Conservation (phyloP, 169 alveolate species). For the Plasmodium vivax region DNA sequence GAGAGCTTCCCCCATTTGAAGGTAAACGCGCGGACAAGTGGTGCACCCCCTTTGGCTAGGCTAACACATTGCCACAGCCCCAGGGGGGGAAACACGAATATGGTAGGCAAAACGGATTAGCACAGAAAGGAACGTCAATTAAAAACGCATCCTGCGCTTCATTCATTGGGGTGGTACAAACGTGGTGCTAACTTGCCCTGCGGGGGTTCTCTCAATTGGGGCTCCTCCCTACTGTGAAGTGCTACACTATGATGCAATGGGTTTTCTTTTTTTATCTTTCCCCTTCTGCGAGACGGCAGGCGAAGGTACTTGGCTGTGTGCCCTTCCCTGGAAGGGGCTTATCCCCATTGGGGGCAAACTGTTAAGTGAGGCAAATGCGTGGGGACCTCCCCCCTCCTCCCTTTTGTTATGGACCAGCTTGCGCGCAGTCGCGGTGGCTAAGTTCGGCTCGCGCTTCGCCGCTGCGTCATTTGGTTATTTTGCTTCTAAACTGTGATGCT, state of each 20-base stretch:
- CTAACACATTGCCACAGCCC: neutral
- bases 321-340: neutral
- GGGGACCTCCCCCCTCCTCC: neutral
- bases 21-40: neutral
- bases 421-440: neutral
- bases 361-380: neutral
- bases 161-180: neutral
- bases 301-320: neutral
- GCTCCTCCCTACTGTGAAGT: neutral
- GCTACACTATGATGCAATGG: neutral
- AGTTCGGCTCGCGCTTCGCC: neutral
- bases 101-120: neutral
- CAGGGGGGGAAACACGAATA: neutral
- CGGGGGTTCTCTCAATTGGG: neutral
- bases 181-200: neutral
- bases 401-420: neutral
- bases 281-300: neutral
- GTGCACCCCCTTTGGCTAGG: neutral
- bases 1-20: neutral
- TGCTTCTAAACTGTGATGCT: neutral
- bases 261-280: neutral
- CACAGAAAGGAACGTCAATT: neutral
- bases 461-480: neutral
- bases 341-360: neutral
- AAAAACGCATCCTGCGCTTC: neutral